phyloP scores from a whole-genome alignment of 1,284 basidiomycete species.

The Apiotrichum sp. region DNA sequence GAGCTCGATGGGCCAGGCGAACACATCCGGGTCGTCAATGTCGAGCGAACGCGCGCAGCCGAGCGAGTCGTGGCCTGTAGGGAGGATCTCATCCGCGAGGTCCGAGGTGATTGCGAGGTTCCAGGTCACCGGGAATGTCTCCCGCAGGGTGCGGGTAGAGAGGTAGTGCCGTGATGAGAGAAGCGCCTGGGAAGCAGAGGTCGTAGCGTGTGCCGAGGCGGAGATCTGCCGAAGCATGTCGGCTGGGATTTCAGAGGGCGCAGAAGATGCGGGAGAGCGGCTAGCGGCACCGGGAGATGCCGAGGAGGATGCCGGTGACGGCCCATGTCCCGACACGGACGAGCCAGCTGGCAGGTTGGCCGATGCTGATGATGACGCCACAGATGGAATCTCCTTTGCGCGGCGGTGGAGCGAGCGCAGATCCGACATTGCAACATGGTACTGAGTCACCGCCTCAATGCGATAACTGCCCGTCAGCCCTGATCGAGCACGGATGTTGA shows the following conservation, averaged over 20 bases:
- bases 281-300: conserved; percentile 13
- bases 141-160: conserved; percentile 24
- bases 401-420: conserved; percentile 27
- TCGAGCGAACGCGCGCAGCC: conserved; percentile 34
- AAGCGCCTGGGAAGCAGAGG: conserved; percentile 22
- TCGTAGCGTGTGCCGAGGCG: conserved; percentile 19
- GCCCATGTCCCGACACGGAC: conserved; percentile 16
- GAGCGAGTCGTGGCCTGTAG: conserved; percentile 31
- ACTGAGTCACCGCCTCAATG: conserved; percentile 39
- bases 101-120: conserved; percentile 32
- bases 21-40: conserved; percentile 28
- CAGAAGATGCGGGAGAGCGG: conserved; percentile 17
- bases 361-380: background rate
- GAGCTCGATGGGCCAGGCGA: conserved; percentile 44
- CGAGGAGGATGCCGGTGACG: conserved; percentile 16
- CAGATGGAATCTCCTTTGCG: conserved; percentile 18
- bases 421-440: conserved; percentile 32
- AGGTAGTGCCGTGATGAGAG: conserved; percentile 35
- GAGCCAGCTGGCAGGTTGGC: background rate
- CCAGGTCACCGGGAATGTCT: conserved; percentile 33
- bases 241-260: conserved; percentile 17
- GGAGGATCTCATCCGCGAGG: conserved; percentile 30
- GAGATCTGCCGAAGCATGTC: conserved; percentile 35
- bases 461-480: conserved; percentile 26
- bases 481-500: too few relatives aligned